Evolutionary conservation across 768 basidiomycete species (phyloP).

Genomic region (Hysterangium stoloniferum): DNA sequence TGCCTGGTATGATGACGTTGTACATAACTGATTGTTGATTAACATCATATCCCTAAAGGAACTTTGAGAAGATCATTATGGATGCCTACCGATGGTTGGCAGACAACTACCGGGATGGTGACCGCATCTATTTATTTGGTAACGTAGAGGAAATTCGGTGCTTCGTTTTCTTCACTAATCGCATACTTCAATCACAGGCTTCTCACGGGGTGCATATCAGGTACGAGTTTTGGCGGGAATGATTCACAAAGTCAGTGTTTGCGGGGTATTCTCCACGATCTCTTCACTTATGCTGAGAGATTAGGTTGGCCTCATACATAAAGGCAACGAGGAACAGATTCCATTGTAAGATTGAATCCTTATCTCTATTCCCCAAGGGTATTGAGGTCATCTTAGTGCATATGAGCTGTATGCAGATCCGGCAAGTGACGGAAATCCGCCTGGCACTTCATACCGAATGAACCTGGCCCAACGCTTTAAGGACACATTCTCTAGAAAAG

Average conservation of each 20-base stretch:
- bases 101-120: constrained; percentile 31
- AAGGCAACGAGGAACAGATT: constrained; percentile 35
- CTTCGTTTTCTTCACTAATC: not conserved
- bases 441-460: no score
- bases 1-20: not conserved
- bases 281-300: not conserved
- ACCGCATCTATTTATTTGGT: constrained; percentile 37
- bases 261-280: no score
- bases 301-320: constrained; percentile 34
- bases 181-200: constrained; percentile 27
- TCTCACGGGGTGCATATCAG: constrained; percentile 43
- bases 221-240: constrained; percentile 37
- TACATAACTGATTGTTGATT: not conserved
- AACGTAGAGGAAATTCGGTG: not conserved
- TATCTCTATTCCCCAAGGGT: not conserved
- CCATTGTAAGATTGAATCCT: constrained; percentile 29
- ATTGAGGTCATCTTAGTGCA: no score
- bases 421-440: no score
- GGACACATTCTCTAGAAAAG: no score
- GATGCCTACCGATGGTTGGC: constrained; percentile 35
- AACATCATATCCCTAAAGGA: constrained; percentile 20
- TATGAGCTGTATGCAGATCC: no score
- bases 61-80: constrained; percentile 28
- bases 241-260: constrained; percentile 37
- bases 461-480: no score